A percentile compares a stretch with the other conserved stretches of the same genome.
Evolutionary conservation across 2,329 filamentous ascomycete genomes (phyloP).

Genomic region (Colletotrichum shisoi): DNA sequence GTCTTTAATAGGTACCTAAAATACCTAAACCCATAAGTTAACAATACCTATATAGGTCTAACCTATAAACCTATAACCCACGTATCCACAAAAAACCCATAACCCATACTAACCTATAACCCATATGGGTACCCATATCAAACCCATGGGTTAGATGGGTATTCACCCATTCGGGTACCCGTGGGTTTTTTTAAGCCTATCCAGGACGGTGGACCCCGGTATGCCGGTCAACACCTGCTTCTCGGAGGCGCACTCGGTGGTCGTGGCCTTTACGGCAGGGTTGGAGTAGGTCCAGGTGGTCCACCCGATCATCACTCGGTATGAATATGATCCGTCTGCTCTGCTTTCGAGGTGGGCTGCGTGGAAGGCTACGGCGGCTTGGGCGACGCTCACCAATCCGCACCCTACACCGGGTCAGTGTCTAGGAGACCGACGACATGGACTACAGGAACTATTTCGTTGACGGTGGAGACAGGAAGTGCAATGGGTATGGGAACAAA

Average conservation of each 20-base stretch:
- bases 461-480: constrained; percentile 16
- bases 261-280: constrained; percentile 29
- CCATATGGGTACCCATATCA: no score
- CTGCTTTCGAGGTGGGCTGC: constrained; percentile 7
- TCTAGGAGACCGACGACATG: background rate
- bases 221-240: constrained; percentile 24
- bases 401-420: constrained; percentile 12
- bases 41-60: no score
- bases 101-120: no score
- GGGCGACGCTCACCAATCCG: constrained; percentile 14
- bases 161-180: no score
- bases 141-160: no score
- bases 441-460: background rate
- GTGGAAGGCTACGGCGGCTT: constrained; percentile 4
- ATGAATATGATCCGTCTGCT: constrained; percentile 1
- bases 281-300: constrained; percentile 21
- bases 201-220: background rate
- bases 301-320: constrained; percentile 7
- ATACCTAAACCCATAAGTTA: no score
- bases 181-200: no score
- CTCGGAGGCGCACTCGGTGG: constrained; percentile 20
- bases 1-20: no score
- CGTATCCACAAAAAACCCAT: no score
- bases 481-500: background rate
- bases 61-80: no score